Evolutionary conservation across 2,329 filamentous ascomycete species (phyloP).

Genomic region (Pleoardoris graminearum): DNA sequence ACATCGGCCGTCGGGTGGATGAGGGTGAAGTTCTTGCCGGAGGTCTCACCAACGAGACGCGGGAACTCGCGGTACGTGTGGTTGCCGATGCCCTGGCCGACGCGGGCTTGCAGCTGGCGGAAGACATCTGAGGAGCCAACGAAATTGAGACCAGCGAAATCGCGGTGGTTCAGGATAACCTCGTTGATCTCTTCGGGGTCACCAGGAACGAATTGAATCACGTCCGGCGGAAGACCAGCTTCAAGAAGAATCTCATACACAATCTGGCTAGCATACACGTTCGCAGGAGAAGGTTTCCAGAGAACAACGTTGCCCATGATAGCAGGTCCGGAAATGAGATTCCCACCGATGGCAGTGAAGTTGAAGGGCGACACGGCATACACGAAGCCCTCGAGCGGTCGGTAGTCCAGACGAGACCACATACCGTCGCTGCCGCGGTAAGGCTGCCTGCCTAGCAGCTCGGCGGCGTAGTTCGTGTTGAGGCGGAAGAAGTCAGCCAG

Average conservation of each 20-base stretch:
- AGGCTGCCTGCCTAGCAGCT: constrained; percentile 84
- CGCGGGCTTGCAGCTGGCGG: constrained; percentile 81
- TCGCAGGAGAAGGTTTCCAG: constrained; percentile 89
- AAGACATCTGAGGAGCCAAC: constrained; percentile 90
- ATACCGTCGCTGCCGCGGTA: constrained; percentile 76
- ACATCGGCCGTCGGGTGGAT: constrained; percentile 76
- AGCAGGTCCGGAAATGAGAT: constrained; percentile 78
- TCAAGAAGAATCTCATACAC: constrained; percentile 89
- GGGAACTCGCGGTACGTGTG: constrained; percentile 82
- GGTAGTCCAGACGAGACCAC: constrained; percentile 85
- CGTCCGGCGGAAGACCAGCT: constrained; percentile 81
- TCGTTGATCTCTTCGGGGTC: constrained; percentile 81
- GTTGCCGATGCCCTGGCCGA: constrained; percentile 76
- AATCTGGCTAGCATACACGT: constrained; percentile 83
- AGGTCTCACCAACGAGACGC: constrained; percentile 84
- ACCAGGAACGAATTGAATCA: constrained; percentile 90
- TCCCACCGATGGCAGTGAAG: constrained; percentile 91
- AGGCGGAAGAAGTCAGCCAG: constrained; percentile 87
- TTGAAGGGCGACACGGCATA: constrained; percentile 95
- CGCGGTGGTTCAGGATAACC: constrained; percentile 70
- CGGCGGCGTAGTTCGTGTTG: constrained; percentile 88
- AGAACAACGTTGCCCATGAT: constrained; percentile 90
- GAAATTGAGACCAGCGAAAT: constrained; percentile 90
- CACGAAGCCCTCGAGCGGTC: constrained; percentile 88
- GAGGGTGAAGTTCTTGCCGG: constrained; percentile 90